Evolutionary conservation across 441 rosid species (phyloP).

Genomic region (Kokia cookei): DNA sequence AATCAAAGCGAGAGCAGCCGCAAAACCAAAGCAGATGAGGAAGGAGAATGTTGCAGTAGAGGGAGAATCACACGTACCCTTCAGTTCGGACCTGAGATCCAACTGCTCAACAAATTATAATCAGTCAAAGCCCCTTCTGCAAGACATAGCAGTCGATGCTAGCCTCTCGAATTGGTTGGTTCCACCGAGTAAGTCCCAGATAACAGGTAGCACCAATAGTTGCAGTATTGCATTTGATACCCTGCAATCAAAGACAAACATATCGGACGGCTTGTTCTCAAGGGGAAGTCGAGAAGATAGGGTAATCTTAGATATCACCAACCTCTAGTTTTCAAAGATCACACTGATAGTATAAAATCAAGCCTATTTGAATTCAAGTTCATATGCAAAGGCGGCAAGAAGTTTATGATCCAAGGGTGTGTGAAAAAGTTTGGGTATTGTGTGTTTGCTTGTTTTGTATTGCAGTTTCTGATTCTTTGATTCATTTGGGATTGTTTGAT

Average conservation of each 20-base stretch:
- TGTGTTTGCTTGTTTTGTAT: conserved; percentile 4
- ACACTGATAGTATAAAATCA: background rate
- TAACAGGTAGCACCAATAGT: conserved; percentile 2
- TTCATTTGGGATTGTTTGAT: conserved; percentile 2
- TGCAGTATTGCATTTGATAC: conserved; percentile 14
- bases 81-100: conserved; percentile 3
- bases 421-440: conserved; percentile 10
- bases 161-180: conserved; percentile 56
- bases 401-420: conserved; percentile 7
- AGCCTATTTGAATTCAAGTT: background rate
- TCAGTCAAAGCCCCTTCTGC: conserved; percentile 25
- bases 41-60: conserved; percentile 38
- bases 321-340: background rate
- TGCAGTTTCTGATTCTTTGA: conserved; percentile 13
- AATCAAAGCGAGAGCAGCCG: conserved; percentile 40
- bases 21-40: conserved; percentile 12
- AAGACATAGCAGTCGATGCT: conserved; percentile 34
- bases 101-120: conserved; percentile 10
- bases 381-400: background rate
- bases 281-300: conserved; percentile 21
- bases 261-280: conserved; percentile 21
- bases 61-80: conserved; percentile 6
- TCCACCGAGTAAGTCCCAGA: conserved; percentile 13
- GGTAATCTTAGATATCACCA: conserved; percentile 34
- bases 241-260: conserved; percentile 8